These are phyloP conservation scores for Syncephalis plumigaleata DNA, from an alignment of 371 early-diverging fungal species.

Conservation along the genomic window DNA sequence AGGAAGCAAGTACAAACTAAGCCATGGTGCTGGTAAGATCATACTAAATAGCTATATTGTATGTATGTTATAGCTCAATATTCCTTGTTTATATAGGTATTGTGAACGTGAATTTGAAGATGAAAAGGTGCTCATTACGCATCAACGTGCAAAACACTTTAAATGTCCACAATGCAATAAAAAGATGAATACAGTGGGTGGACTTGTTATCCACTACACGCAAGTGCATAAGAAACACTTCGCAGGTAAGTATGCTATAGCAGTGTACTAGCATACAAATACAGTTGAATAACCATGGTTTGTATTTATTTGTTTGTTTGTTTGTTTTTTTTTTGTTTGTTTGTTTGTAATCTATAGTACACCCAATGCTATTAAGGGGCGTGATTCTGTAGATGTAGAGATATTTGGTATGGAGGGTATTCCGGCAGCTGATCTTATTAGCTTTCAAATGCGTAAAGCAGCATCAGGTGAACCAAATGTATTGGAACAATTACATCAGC, in stretches of 20 bases:
- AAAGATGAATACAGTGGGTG: slow-evolving; percentile 78
- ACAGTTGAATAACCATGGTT: not conserved
- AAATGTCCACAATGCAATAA: slow-evolving; percentile 74
- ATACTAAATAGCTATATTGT: not conserved
- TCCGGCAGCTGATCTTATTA: slow-evolving; percentile 57
- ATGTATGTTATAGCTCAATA: not conserved
- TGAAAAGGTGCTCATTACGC: slow-evolving; percentile 81
- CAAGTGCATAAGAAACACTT: slow-evolving; percentile 88
- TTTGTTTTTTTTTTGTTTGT: no score
- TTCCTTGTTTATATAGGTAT: slow-evolving; percentile 38
- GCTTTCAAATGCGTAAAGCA: no score
- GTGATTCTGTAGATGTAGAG: slow-evolving; percentile 72
- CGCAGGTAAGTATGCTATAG: slow-evolving; percentile 43
- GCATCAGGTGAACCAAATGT: no score
- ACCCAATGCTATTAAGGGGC: slow-evolving; percentile 71
- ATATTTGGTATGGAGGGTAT: slow-evolving; percentile 93
- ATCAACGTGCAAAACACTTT: slow-evolving; percentile 86
- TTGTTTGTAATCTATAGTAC: slow-evolving; percentile 51
- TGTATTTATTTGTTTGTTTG: no score
- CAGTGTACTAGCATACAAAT: not conserved
- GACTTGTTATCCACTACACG: slow-evolving; percentile 75
- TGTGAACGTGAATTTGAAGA: slow-evolving; percentile 95
- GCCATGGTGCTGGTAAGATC: slow-evolving; percentile 63
- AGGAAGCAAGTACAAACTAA: slow-evolving; percentile 26
- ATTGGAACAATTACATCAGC: no score